Evolutionary conservation across 176 grass and related monocot species (phyloP).

Genomic region (Oryza brachyantha): DNA sequence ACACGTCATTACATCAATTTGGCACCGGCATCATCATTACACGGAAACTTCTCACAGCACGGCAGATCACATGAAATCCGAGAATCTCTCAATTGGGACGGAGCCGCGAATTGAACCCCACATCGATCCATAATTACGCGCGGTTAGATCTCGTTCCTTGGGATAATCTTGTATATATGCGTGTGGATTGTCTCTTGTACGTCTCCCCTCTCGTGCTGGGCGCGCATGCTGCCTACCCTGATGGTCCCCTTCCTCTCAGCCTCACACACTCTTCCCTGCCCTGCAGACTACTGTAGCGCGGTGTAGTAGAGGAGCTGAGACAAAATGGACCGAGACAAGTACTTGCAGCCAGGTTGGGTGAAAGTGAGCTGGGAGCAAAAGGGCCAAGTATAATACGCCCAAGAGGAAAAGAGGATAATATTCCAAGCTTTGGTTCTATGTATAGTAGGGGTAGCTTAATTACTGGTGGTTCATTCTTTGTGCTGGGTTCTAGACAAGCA

Average conservation of each 20-base stretch:
- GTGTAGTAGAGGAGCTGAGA: background rate
- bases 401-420: background rate
- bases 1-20: background rate
- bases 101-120: background rate
- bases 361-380: background rate
- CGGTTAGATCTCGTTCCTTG: background rate
- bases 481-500: background rate
- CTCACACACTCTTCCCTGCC: background rate
- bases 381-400: background rate
- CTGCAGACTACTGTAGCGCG: background rate
- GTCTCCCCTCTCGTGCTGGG: background rate
- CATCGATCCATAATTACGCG: conserved; percentile 25
- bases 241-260: background rate
- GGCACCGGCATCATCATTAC: conserved; percentile 6
- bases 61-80: background rate
- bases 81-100: background rate
- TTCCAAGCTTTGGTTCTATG: background rate
- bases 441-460: background rate
- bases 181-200: background rate
- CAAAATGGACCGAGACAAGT: conserved; percentile 6
- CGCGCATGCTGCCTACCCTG: background rate
- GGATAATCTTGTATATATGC: background rate
- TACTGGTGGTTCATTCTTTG: background rate
- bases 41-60: background rate
- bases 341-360: conserved; percentile 4